These are phyloP conservation scores for Rhododendron griersonianum DNA, from an alignment of 148 eudicot genomes.

Conservation along the genomic window DNA sequence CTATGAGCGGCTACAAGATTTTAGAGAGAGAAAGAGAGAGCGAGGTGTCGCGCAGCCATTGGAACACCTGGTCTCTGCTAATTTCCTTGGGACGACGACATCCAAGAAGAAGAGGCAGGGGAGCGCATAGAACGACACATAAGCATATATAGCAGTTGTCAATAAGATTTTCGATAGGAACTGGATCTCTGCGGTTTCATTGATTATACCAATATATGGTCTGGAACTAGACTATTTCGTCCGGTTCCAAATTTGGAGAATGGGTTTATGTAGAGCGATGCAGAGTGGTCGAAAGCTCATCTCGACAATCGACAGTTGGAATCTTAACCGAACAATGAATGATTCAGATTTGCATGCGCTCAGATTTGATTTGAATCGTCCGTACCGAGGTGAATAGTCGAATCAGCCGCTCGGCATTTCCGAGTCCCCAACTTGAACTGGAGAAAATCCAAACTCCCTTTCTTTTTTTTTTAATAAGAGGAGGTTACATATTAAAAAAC, in stretches of 20 bases:
- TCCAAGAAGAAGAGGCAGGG: background rate
- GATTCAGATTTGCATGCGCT: too few species aligned
- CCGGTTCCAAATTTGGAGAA: too few species aligned
- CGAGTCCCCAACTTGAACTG: too few species aligned
- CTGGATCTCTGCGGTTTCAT: too few species aligned
- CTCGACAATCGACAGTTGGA: rapidly evolving
- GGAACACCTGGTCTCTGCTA: slow-evolving; percentile 3
- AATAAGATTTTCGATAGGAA: background rate
- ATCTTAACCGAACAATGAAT: too few species aligned
- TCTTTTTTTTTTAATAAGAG: background rate
- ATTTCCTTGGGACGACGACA: background rate
- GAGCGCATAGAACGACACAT: background rate
- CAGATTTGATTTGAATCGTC: rapidly evolving
- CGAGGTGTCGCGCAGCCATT: background rate
- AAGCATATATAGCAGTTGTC: background rate
- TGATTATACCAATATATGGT: too few species aligned
- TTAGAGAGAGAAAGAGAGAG: background rate
- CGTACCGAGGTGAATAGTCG: too few species aligned
- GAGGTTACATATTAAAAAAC: background rate
- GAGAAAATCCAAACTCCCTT: background rate
- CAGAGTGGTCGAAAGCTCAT: too few species aligned
- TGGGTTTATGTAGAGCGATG: too few species aligned
- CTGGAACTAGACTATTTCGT: too few species aligned
- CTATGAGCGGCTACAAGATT: background rate
- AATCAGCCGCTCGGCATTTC: rapidly evolving